phyloP scores from a whole-genome alignment of 345 rosid genomes.

The Draba incana region DNA sequence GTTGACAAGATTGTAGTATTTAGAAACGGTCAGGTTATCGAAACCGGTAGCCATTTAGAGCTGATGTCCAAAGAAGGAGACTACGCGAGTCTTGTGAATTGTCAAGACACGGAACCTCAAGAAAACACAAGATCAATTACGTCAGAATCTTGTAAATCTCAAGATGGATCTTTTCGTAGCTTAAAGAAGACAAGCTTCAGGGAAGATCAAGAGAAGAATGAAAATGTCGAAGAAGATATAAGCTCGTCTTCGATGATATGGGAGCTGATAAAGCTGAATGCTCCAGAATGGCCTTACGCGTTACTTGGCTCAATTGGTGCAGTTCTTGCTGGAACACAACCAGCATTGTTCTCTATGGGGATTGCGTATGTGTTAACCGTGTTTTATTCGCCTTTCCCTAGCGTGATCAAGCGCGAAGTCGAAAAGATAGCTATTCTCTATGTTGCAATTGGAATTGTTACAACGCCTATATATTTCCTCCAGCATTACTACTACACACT shows the following conservation, averaged over 20 bases:
- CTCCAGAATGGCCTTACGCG: slow-evolving; percentile 86
- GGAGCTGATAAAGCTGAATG: slow-evolving; percentile 67
- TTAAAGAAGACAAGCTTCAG: slow-evolving; percentile 40
- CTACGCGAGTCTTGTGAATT: slow-evolving; percentile 59
- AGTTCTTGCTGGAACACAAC: slow-evolving; percentile 66
- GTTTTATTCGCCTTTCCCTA: slow-evolving; percentile 55
- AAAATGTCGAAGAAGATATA: slow-evolving; percentile 18
- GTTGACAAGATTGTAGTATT: slow-evolving; percentile 75
- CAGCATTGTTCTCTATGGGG: slow-evolving; percentile 75
- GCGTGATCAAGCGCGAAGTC: slow-evolving; percentile 54
- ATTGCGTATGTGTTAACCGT: slow-evolving; percentile 65
- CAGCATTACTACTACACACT: slow-evolving; percentile 66
- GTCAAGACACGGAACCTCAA: slow-evolving; percentile 53
- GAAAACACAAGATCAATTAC: slow-evolving; percentile 44
- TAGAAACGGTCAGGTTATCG: slow-evolving; percentile 67
- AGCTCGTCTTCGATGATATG: slow-evolving; percentile 48
- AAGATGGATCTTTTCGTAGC: slow-evolving; percentile 35
- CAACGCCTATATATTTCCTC: slow-evolving; percentile 65
- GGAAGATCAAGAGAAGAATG: slow-evolving; percentile 35
- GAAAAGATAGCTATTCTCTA: slow-evolving; percentile 51
- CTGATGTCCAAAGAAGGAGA: slow-evolving; percentile 67
- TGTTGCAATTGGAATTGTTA: slow-evolving; percentile 51
- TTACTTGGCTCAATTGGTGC: slow-evolving; percentile 84
- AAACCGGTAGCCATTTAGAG: slow-evolving; percentile 72
- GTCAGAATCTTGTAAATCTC: slow-evolving; percentile 51